A percentile compares a stretch with the other conserved stretches of the same genome.
Evolutionary conservation across 257 asterid species (phyloP).

Genomic region (Leptodermis oblonga): DNA sequence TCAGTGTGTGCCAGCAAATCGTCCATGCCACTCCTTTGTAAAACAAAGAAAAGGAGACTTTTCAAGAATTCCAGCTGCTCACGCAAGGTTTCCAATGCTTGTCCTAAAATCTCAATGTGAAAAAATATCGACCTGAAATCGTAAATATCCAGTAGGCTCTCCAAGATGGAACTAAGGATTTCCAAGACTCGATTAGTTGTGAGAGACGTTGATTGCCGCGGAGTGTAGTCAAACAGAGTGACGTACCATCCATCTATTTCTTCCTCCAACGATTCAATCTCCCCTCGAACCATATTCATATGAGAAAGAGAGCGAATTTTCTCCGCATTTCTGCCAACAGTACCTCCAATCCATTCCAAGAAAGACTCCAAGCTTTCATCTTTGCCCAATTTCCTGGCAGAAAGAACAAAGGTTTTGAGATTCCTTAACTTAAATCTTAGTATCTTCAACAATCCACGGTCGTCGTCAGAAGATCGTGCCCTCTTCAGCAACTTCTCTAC

Average conservation of each 20-base stretch:
- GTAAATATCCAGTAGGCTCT: neutral
- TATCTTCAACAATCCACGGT: no score
- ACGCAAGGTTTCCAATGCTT: neutral
- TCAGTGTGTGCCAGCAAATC: neutral
- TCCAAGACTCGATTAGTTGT: neutral
- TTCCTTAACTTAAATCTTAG: no score
- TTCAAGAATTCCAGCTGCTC: neutral
- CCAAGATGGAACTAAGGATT: neutral
- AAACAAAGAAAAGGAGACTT: neutral
- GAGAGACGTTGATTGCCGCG: neutral
- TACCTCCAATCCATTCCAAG: no score
- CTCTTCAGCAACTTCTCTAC: neutral
- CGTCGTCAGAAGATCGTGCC: no score
- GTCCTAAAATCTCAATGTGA: neutral
- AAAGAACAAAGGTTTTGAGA: no score
- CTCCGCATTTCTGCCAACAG: neutral
- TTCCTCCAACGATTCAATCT: neutral
- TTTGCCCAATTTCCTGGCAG: no score
- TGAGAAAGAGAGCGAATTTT: neutral
- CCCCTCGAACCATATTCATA: no score
- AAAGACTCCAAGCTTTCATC: no score
- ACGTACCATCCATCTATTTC: neutral
- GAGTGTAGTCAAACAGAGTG: neutral
- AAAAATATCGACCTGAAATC: no score
- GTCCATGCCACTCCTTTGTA: no score